Base-by-base conservation (phyloP, 805 yeast genomes). In the Maudiozyma saulgeensis region DNA sequence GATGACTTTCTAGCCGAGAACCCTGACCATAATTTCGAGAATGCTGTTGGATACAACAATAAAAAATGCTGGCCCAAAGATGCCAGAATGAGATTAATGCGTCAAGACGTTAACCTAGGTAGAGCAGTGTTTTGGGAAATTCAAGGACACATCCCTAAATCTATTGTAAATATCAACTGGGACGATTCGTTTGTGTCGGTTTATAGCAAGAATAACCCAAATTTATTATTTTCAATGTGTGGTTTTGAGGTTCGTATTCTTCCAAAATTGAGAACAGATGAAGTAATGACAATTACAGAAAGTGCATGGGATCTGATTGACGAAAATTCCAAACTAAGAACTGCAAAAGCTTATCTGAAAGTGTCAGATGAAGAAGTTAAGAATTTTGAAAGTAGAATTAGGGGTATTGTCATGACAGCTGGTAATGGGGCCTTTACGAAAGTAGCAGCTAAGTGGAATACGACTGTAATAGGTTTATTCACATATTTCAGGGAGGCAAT, bases 391-490 rank as follows among this genome's bases (percentile, higher is more conserved):
- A 86, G 85, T 61, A 75, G 95, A 48, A 83, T 93, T 39, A 76
- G 96, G 32, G 96, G 91, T 60, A 81, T 93, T 45, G 73, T 93
- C 57, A 87, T 93, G 96, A 82, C 96, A 1, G 84, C 97, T 0
- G 99, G 99, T 0, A 87, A 96, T 0, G 83, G 96, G 0, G 87
- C 99, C 0, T 93, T 93, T 66, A 85, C 96, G 0, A 93, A 89
- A 63, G 84, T 90, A 50, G 96, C 96, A 2, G 82, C 90, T 39
- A 88, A 88, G 60, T 93, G 99, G 99, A 93, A 93, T 61, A 87
- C 96, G 2, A 89, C 96, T 0, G 69, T 93, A 47, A 78, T 90
- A 46, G 77, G 98, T 0, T 69, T 93, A 35, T 90, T 89, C 59
- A 80, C 96, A 0, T 93, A 93, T 61, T 93, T 79, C 61, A 76